Conservation (phyloP, 2,329 filamentous ascomycete genomes). For the Aureobasidium subglaciale region DNA sequence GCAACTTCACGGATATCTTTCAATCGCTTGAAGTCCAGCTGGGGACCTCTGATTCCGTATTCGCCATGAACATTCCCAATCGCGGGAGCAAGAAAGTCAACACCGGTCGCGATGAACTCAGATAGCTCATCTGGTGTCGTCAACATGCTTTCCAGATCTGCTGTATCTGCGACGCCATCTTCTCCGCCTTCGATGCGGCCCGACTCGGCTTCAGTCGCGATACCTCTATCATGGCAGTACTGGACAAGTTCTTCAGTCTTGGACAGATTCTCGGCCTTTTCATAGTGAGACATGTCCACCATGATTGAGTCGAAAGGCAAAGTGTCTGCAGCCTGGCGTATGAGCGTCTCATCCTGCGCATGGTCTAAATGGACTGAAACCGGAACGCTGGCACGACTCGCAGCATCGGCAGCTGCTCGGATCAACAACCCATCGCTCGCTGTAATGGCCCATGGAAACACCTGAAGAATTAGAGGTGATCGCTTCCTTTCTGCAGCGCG, state of each 20-base stretch:
- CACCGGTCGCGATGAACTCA: slow-evolving; percentile 26
- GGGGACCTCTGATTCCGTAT: slow-evolving; percentile 49
- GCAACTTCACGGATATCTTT: slow-evolving; percentile 43
- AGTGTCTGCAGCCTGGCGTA: slow-evolving; percentile 21
- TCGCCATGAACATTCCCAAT: slow-evolving; percentile 29
- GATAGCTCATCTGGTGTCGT: slow-evolving; percentile 25
- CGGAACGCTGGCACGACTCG: slow-evolving; percentile 22
- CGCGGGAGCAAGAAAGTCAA: slow-evolving; percentile 28
- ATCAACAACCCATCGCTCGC: slow-evolving; percentile 24
- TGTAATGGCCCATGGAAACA: slow-evolving; percentile 27
- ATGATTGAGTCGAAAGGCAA: slow-evolving; percentile 27
- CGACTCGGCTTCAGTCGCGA: slow-evolving; percentile 28
- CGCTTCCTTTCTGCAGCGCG: slow-evolving; percentile 25
- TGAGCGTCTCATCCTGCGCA: slow-evolving; percentile 21
- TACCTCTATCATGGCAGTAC: slow-evolving; percentile 25
- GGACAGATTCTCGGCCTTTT: slow-evolving; percentile 27
- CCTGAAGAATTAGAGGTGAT: slow-evolving; percentile 24
- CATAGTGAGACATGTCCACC: slow-evolving; percentile 31
- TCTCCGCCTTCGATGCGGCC: slow-evolving; percentile 30
- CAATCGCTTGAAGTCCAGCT: slow-evolving; percentile 53
- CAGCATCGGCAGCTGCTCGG: slow-evolving; percentile 22
- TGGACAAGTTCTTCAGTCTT: slow-evolving; percentile 24
- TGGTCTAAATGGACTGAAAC: slow-evolving; percentile 28
- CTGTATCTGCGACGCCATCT: slow-evolving; percentile 26
- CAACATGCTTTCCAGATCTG: slow-evolving; percentile 24